phyloP scores from a whole-genome alignment of 495 filamentous ascomycete genomes.

The Penicillium goetzii region DNA sequence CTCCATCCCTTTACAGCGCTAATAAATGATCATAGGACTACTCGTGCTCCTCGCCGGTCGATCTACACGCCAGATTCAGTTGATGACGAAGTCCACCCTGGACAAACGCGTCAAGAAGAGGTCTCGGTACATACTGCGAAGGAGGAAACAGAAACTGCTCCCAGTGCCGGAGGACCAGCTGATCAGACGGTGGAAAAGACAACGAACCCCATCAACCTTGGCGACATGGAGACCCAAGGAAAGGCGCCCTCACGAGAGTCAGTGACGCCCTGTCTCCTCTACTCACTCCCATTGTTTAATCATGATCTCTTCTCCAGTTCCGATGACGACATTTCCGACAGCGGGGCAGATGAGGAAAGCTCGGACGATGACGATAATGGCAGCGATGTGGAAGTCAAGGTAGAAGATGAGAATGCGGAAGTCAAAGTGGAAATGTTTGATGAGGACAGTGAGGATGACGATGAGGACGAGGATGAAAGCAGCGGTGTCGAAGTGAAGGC shows the following conservation, averaged over 20 bases:
- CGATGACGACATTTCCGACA: neutral
- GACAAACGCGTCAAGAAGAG: no score
- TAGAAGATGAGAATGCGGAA: neutral
- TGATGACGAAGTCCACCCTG: neutral
- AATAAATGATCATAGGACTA: neutral
- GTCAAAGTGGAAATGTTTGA: no score
- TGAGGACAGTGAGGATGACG: neutral
- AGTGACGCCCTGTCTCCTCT: neutral
- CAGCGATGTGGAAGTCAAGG: neutral
- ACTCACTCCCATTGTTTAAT: neutral
- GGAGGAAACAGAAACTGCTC: neutral
- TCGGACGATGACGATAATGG: neutral
- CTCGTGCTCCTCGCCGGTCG: neutral
- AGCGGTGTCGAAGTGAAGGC: neutral
- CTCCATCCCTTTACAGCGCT: neutral
- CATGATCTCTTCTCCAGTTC: neutral
- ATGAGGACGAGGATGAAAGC: neutral
- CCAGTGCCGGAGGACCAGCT: neutral
- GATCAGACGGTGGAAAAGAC: neutral
- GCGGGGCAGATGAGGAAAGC: neutral
- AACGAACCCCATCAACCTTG: neutral
- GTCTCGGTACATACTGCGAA: neutral
- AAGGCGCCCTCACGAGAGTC: neutral
- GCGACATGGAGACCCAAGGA: neutral
- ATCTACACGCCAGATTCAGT: neutral